Evolutionary conservation across 225 moss, liverwort and hornwort species (phyloP).

Genomic region (Sphagnum tenellum): DNA sequence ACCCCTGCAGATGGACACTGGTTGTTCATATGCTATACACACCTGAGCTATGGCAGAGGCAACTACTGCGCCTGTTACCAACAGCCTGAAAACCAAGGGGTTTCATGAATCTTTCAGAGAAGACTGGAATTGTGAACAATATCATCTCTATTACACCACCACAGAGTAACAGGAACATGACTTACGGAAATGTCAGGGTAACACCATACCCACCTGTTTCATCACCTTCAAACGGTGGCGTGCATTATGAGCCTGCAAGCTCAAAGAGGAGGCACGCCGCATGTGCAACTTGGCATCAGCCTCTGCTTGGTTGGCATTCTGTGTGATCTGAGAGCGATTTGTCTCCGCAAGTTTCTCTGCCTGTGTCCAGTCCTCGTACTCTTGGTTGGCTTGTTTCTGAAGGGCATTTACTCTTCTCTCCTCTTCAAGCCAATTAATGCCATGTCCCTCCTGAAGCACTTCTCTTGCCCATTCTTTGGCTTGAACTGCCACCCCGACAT

Average conservation of each 20-base stretch:
- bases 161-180: background rate
- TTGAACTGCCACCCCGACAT: background rate
- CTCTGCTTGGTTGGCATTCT: background rate
- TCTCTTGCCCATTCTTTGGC: background rate
- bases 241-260: constrained; percentile 2
- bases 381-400: background rate
- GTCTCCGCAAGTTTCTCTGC: background rate
- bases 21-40: too few relatives aligned
- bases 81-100: too few relatives aligned
- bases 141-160: too few relatives aligned
- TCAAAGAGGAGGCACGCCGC: background rate
- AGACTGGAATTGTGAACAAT: too few relatives aligned
- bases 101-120: too few relatives aligned
- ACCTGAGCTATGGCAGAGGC: too few relatives aligned
- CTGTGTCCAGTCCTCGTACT: background rate
- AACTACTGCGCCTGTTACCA: too few relatives aligned
- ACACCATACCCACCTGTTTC: constrained; percentile 1
- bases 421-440: constrained; percentile 1
- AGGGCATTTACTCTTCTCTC: background rate
- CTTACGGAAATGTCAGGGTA: background rate
- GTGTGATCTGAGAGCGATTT: background rate
- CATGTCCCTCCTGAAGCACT: background rate
- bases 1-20: too few relatives aligned
- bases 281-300: background rate
- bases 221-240: constrained; percentile 1